Percentiles rank a stretch among this genome's conserved stretches.
Conservation (phyloP, 2,329 filamentous ascomycete species). For the Pestalotiopsis sp. region DNA sequence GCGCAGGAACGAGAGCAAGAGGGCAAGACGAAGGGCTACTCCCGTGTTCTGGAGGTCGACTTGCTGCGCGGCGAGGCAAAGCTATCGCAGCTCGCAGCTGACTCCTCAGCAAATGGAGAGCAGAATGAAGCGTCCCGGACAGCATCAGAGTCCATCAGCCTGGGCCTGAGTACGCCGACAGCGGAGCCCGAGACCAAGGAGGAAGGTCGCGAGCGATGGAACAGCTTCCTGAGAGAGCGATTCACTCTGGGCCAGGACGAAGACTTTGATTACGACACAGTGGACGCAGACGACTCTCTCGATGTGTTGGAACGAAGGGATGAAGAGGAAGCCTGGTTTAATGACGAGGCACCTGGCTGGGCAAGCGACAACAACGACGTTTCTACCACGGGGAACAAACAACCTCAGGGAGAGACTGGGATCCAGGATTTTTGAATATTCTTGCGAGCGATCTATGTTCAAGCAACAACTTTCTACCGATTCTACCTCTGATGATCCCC, state of each 20-base stretch:
- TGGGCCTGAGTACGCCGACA: slow-evolving; percentile 37
- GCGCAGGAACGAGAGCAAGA: slow-evolving; percentile 74
- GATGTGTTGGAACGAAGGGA: slow-evolving; percentile 66
- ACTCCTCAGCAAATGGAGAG: slow-evolving; percentile 3
- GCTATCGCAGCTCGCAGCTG: slow-evolving; percentile 56
- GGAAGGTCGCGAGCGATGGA: slow-evolving; percentile 72
- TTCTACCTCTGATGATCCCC: not conserved
- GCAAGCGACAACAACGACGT: slow-evolving; percentile 42
- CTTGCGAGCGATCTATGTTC: not conserved
- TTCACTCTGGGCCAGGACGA: slow-evolving; percentile 76
- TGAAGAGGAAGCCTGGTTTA: slow-evolving; percentile 76
- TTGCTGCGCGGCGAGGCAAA: slow-evolving; percentile 77
- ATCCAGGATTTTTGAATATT: slow-evolving; percentile 69
- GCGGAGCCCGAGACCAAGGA: slow-evolving; percentile 55
- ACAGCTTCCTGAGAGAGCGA: slow-evolving; percentile 69
- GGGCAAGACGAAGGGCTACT: slow-evolving; percentile 75
- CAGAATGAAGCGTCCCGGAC: not conserved
- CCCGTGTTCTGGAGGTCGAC: slow-evolving; percentile 77
- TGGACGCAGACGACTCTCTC: slow-evolving; percentile 74
- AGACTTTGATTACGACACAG: slow-evolving; percentile 75
- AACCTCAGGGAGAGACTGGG: slow-evolving; percentile 64
- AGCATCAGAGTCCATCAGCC: slow-evolving; percentile 40
- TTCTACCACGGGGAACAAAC: slow-evolving; percentile 26
- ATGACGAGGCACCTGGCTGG: slow-evolving; percentile 75
- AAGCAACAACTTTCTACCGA: not conserved